Evolutionary conservation across 2,329 filamentous ascomycete species (phyloP).

Genomic region (Parascedosporium putredinis): DNA sequence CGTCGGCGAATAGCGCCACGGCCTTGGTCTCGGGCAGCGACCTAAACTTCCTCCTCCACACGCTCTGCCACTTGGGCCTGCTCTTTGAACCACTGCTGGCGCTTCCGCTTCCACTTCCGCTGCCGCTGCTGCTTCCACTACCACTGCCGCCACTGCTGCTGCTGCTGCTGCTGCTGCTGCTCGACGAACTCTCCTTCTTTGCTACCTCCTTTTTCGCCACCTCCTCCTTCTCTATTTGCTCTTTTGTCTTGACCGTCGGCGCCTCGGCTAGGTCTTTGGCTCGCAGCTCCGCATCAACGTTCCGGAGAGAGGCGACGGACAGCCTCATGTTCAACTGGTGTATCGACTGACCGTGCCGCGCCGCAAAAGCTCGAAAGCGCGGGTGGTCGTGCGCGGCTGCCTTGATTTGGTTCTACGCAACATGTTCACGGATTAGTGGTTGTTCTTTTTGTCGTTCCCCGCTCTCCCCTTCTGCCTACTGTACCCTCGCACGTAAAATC

Average conservation of each 20-base stretch:
- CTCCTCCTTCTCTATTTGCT: constrained; percentile 46
- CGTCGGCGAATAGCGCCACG: constrained; percentile 57
- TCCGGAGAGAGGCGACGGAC: constrained; percentile 48
- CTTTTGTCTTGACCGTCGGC: constrained; percentile 55
- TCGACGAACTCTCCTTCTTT: constrained; percentile 14
- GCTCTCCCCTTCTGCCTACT: too few species aligned
- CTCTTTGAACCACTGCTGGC: background rate
- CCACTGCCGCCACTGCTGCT: background rate
- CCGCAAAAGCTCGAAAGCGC: constrained; percentile 49
- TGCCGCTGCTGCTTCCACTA: too few species aligned
- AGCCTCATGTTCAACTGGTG: constrained; percentile 59
- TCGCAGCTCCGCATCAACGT: constrained; percentile 44
- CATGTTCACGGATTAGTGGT: too few species aligned
- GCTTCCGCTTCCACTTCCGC: constrained; percentile 1
- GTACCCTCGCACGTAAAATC: too few species aligned
- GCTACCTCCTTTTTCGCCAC: constrained; percentile 28
- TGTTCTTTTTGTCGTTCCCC: too few species aligned
- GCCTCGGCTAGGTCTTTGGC: constrained; percentile 53
- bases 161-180: constrained; percentile 1
- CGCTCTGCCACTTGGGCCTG: constrained; percentile 39
- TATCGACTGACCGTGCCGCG: constrained; percentile 51
- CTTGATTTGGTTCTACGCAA: constrained; percentile 61
- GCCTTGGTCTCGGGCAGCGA: constrained; percentile 54
- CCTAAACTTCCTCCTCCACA: constrained; percentile 54
- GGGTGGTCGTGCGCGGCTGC: constrained; percentile 54